Conservation (phyloP, 2,329 filamentous ascomycete genomes). For the Claviceps spartinae region DNA sequence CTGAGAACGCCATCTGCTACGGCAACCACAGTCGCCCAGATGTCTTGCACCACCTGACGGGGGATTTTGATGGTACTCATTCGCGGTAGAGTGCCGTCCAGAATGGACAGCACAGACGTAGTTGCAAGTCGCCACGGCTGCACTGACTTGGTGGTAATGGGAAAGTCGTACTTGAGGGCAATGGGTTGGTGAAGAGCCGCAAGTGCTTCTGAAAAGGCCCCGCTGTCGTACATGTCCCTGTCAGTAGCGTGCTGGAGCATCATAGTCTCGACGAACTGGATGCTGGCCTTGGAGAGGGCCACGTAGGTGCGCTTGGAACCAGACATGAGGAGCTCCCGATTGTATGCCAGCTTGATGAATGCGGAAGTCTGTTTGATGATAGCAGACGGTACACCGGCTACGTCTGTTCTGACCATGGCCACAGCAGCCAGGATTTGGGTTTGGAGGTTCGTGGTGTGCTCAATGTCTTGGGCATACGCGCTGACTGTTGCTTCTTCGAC, state of each 20-base stretch:
- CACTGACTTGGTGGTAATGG: constrained; percentile 53
- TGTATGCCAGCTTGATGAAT: constrained; percentile 58
- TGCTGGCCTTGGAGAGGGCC: constrained; percentile 73
- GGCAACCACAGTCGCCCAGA: constrained; percentile 58
- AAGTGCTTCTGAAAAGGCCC: constrained; percentile 52
- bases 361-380: constrained; percentile 57
- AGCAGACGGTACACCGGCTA: constrained; percentile 50
- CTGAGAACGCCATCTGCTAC: constrained; percentile 57
- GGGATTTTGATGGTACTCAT: constrained; percentile 36
- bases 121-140: constrained; percentile 74
- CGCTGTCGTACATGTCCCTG: constrained; percentile 54
- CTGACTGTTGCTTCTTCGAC: constrained; percentile 56
- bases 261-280: constrained; percentile 52
- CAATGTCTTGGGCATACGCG: constrained; percentile 57
- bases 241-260: constrained; percentile 46
- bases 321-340: constrained; percentile 20
- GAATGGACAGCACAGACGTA: constrained; percentile 51
- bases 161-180: constrained; percentile 66
- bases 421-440: constrained; percentile 54
- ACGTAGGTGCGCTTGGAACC: constrained; percentile 62
- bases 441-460: constrained; percentile 61
- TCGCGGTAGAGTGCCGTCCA: constrained; percentile 51
- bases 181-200: constrained; percentile 57
- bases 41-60: constrained; percentile 33
- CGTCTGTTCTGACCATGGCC: constrained; percentile 52